Conservation (phyloP, 371 early-diverging fungal genomes). For the Rhizopus delemar region DNA sequence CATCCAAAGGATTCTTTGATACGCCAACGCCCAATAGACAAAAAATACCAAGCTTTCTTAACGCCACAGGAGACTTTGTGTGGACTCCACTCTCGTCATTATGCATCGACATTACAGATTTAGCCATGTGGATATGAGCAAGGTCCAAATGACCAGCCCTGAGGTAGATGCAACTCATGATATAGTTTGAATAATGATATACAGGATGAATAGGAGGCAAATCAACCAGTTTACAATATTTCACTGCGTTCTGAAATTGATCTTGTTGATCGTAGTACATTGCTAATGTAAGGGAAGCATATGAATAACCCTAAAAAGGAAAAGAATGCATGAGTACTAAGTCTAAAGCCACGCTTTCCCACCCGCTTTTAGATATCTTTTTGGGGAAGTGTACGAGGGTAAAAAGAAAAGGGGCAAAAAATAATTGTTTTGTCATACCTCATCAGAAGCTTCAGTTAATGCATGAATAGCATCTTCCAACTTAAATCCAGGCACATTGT, state of each 20-base stretch:
- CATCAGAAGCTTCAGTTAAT: slow-evolving; percentile 11
- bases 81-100: background rate
- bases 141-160: slow-evolving; percentile 6
- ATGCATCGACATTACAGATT: slow-evolving; percentile 6
- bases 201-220: slow-evolving; percentile 13
- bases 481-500: background rate
- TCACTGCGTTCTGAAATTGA: slow-evolving; percentile 7
- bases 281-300: slow-evolving; percentile 21
- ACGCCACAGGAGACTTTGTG: slow-evolving; percentile 3
- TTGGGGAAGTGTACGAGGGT: too few species aligned
- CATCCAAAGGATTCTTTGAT: background rate
- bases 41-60: slow-evolving; percentile 19
- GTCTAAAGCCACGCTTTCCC: too few species aligned
- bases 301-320: slow-evolving; percentile 14
- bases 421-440: slow-evolving; percentile 11
- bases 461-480: slow-evolving; percentile 13
- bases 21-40: slow-evolving; percentile 21
- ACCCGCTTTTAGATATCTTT: too few species aligned
- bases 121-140: slow-evolving; percentile 11
- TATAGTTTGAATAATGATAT: slow-evolving; percentile 15
- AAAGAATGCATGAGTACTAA: background rate
- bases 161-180: slow-evolving; percentile 17
- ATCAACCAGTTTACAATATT: slow-evolving; percentile 7
- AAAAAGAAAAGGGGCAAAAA: background rate
- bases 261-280: slow-evolving; percentile 17